Percentiles rank a stretch among this genome's conserved stretches.
phyloP scores from a whole-genome alignment of 2,329 filamentous ascomycete species.

The Knoxdaviesia proteae region DNA sequence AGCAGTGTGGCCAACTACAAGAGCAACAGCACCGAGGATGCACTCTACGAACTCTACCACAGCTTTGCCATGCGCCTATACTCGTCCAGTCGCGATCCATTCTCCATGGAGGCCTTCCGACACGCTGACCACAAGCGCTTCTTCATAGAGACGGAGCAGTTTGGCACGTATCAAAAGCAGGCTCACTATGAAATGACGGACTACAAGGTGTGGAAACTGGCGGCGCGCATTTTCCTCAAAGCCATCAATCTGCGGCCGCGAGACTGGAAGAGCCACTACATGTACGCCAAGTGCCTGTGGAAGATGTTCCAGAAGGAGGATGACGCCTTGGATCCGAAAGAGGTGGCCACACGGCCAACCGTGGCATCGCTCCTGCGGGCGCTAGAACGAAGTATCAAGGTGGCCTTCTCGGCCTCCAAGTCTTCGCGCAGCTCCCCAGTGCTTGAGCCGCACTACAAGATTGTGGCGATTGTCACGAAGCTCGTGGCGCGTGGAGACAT shows the following conservation, averaged over 20 bases:
- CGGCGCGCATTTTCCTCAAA: constrained; percentile 32
- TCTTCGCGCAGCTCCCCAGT: constrained; percentile 50
- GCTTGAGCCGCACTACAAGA: constrained; percentile 82
- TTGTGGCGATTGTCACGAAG: constrained; percentile 65
- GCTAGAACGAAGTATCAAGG: constrained; percentile 28
- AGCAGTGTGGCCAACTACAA: too few relatives aligned
- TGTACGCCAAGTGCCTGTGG: constrained; percentile 42
- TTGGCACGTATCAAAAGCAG: constrained; percentile 28
- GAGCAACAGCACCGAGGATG: constrained; percentile 15
- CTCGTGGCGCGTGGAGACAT: constrained; percentile 39
- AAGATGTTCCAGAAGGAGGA: constrained; percentile 37
- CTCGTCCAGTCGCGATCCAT: constrained; percentile 38
- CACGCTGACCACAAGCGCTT: constrained; percentile 35
- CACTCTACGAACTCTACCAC: constrained; percentile 36
- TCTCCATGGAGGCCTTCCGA: constrained; percentile 39
- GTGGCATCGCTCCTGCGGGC: constrained; percentile 22
- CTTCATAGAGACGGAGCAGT: constrained; percentile 28
- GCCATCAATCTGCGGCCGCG: constrained; percentile 31
- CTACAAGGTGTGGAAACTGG: constrained; percentile 41
- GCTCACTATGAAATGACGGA: constrained; percentile 34
- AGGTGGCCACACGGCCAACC: constrained; percentile 12
- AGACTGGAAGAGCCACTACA: constrained; percentile 41
- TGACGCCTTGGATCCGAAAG: constrained; percentile 19
- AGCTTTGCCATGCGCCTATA: constrained; percentile 42
- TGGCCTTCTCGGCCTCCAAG: constrained; percentile 29